A percentile compares a stretch with the other conserved stretches of the same genome.
Evolutionary conservation across 192 early-diverging fungal genomes (phyloP).

Genomic region (Backusella mclennaniae): DNA sequence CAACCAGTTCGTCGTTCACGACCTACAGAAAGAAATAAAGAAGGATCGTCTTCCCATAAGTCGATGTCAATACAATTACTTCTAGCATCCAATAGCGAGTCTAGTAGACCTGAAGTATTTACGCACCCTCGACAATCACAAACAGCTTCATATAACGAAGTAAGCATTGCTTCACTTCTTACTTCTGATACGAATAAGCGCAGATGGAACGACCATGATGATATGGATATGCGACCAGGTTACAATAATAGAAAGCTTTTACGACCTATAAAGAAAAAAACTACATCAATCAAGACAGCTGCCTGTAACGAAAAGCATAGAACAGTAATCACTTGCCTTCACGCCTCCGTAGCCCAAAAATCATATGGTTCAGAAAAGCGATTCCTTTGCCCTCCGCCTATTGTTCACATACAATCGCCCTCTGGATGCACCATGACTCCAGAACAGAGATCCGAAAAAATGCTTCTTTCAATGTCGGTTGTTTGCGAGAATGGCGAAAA

Average conservation of each 20-base stretch:
- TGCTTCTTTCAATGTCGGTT: constrained; percentile 63
- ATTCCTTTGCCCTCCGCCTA: constrained; percentile 75
- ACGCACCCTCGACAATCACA: neutral
- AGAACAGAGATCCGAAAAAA: constrained; percentile 27
- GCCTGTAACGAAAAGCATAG: constrained; percentile 32
- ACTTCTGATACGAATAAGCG: constrained; percentile 1
- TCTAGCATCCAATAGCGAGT: constrained; percentile 3
- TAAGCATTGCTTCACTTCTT: constrained; percentile 37
- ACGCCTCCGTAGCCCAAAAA: constrained; percentile 88
- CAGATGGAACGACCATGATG: neutral
- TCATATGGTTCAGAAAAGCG: constrained; percentile 92
- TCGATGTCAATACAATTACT: constrained; percentile 20
- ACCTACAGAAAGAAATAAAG: neutral
- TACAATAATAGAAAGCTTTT: neutral
- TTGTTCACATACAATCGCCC: constrained; percentile 58
- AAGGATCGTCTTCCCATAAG: constrained; percentile 10
- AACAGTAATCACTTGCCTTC: constrained; percentile 80
- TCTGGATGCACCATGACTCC: neutral
- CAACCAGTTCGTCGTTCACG: constrained; percentile 13
- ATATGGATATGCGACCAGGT: neutral
- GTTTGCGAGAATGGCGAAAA: constrained; percentile 38
- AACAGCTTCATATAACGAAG: constrained; percentile 10
- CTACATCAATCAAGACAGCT: neutral
- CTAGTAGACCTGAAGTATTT: neutral
- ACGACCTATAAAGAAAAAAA: neutral